Conservation (phyloP, 768 basidiomycete species). For the Candolleomyces aberdarensis region DNA sequence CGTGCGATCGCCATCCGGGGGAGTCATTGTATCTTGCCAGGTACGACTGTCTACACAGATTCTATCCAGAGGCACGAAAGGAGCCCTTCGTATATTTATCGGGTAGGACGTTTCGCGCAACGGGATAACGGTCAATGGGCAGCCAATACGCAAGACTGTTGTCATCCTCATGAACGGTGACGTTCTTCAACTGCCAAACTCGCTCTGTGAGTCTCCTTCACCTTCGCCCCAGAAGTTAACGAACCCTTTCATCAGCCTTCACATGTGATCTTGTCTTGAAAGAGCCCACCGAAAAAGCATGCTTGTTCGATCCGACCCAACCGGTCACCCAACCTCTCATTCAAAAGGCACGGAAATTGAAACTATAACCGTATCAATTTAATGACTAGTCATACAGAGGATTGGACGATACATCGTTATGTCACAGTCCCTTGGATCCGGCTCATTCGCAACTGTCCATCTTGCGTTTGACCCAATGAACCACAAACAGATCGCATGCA, state of each 20-base stretch:
- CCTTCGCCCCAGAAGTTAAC: neutral
- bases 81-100: neutral
- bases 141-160: constrained; percentile 61
- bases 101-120: constrained; percentile 74
- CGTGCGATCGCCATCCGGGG: constrained; percentile 66
- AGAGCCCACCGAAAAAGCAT: constrained; percentile 47
- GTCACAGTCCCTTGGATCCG: constrained; percentile 75
- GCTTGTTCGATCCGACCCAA: constrained; percentile 61
- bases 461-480: constrained; percentile 64
- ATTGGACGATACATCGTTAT: constrained; percentile 72
- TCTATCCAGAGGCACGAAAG: neutral
- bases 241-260: constrained; percentile 44
- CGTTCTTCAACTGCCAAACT: constrained; percentile 61
- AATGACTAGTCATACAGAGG: constrained; percentile 31
- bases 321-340: constrained; percentile 35
- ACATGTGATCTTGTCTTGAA: constrained; percentile 60
- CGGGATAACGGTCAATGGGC: constrained; percentile 67
- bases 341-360: constrained; percentile 43
- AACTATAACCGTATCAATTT: neutral
- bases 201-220: constrained; percentile 4
- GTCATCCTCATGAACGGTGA: constrained; percentile 81
- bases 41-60: constrained; percentile 29
- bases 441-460: constrained; percentile 81
- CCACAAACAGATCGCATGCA: constrained; percentile 78
- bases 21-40: constrained; percentile 77